Base-by-base conservation (phyloP, 148 eudicot species). In the Chenopodium album region DNA sequence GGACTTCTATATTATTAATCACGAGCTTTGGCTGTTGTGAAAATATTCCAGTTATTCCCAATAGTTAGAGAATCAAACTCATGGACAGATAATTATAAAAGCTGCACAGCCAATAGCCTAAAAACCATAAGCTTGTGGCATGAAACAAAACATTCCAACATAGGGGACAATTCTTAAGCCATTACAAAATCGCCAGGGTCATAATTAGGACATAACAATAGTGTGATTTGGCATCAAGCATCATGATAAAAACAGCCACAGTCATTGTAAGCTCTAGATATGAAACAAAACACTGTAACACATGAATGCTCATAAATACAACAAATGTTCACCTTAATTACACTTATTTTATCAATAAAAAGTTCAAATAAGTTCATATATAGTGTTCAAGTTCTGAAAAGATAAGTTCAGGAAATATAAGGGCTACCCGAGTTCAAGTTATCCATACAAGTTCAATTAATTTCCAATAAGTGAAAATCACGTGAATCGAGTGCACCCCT, bases 21-120 rank as follows among this genome's bases (percentile, higher is more conserved):
- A 95, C 92, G 82, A 95, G 88, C 89, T 95, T 95, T 44, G 99
- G 99, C 99, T 95, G 92, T 87, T 84, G 85, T 79, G 14, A 60
- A n/a, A 44, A 54, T 22, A 48, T 54, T n/a, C 69, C 67, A 67
- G 69, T 17, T 71, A 77, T 76, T 70, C 34, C 46, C 68, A 81
- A 82, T 20, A 26, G 56, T 56, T 44, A 80, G 60, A 80, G 12
- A 62, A 46, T 22, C 37, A 19, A 68, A 67, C 3, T n/a, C 14
- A 29, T 65, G 56, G 19, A 41, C 26, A 60, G 16, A 9, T 32
- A 56, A 31, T 41, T 17, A 52, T 34, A n/a, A 17, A 56, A 56
- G 62, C 62, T 14, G 70, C 31, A 34, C 29, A 68, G 54, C 13
- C 20, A 31, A 79, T 47, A 20, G 34, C 1, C 41, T 69, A 37